Evolutionary conservation across 805 yeast species (phyloP), one percentile per base, ranked within the genome.

Genomic region (Zygosaccharomyces rouxii): DNA sequence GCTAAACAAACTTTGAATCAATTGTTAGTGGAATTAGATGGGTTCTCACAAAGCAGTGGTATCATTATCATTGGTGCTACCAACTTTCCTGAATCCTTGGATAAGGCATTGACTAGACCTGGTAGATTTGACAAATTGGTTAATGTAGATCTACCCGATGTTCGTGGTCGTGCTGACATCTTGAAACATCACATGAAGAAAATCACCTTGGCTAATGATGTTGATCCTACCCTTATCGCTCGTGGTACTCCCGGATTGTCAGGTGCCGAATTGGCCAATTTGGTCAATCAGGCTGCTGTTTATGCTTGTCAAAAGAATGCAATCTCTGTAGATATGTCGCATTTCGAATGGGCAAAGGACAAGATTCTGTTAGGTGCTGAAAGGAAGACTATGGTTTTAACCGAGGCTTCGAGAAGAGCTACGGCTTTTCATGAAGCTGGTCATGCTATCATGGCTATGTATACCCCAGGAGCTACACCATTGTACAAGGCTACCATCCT

Each of bases 371-470:
- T 94, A 86, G 99, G 99, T 46, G 98, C 98, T 31, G 99, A 95
- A 59, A 86, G 95, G 68, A 88, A 87, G 71, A 87, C 96, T 22
- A 92, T 92, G 98, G 97, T 94, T 35, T 79, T 94, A 74, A 90
- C 99, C 25, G 97, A 94, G 67, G 97, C 92, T 52, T 80, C 95
- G 0, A 80, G 97, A 68, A 81, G 79, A 59, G 89, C 92, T 55
- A 94, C 99, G 14, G 99, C 99, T 1, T 94, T 83, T 68, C 99
- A 94, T 71, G 99, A 94, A 72, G 99, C 99, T 16, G 99, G 99
- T 3, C 99, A 94, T 71, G 99, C 99, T 4, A 88, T 94, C 49
- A 89, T 92, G 86, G 98, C 99, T 9, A 78, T 94, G 81, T 94
- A 78, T 68, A 88, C 97, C 4, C 83, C 84, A 13, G 97, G 95